A percentile compares a stretch with the other conserved stretches of the same genome.
phyloP scores from a whole-genome alignment of 169 alveolate genomes.

The Fabrea salina region DNA sequence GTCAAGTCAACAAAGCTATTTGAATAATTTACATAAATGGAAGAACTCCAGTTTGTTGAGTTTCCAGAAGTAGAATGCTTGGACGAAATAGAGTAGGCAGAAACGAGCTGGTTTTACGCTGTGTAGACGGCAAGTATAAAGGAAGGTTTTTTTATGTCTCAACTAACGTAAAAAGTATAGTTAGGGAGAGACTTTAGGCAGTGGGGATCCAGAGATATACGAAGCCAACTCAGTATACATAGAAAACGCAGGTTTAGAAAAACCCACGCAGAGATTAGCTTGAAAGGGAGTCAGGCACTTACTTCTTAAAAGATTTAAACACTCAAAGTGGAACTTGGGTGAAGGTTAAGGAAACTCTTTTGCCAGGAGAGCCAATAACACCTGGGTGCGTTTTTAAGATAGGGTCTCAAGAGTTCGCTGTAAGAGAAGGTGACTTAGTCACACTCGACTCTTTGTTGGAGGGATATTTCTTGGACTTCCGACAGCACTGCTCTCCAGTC shows the following conservation, averaged over 20 bases:
- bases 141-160: constrained; percentile 60
- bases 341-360: constrained; percentile 35
- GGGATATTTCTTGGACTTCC: background rate
- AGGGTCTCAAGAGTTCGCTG: background rate
- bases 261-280: constrained; percentile 47
- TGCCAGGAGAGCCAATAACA: constrained; percentile 26
- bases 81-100: constrained; percentile 16
- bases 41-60: too few relatives aligned
- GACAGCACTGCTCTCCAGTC: background rate
- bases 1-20: too few relatives aligned
- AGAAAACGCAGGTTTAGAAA: constrained; percentile 50
- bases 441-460: background rate
- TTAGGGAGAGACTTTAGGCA: constrained; percentile 54
- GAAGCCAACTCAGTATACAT: constrained; percentile 51
- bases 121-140: constrained; percentile 56
- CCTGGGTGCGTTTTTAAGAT: background rate
- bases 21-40: too few relatives aligned
- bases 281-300: constrained; percentile 16
- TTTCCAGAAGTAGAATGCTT: constrained; percentile 13
- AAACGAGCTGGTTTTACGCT: constrained; percentile 36
- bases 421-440: background rate
- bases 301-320: constrained; percentile 39
- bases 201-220: constrained; percentile 53
- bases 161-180: constrained; percentile 36
- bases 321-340: constrained; percentile 58